These are phyloP conservation scores for Polytolypa hystricis DNA, from an alignment of 2,329 filamentous ascomycete genomes.

Conservation along the genomic window DNA sequence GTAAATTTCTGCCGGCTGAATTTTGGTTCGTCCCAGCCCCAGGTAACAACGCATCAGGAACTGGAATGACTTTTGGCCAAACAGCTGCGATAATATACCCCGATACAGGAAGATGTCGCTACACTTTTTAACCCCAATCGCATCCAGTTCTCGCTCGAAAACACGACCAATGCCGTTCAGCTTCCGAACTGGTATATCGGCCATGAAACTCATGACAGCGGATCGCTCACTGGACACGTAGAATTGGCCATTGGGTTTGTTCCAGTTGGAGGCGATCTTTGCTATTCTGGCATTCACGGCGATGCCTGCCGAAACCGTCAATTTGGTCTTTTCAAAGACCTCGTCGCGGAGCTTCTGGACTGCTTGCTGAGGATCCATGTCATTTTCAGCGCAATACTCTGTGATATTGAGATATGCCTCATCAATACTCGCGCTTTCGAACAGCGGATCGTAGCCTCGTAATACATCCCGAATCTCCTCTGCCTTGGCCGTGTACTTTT, in stretches of 20 bases:
- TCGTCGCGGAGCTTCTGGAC: constrained; percentile 69
- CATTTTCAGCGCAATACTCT: constrained; percentile 61
- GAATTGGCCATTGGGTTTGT: constrained; percentile 94
- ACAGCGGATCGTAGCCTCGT: constrained; percentile 76
- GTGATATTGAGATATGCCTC: constrained; percentile 96
- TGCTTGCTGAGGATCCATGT: constrained; percentile 58
- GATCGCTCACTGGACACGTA: constrained; percentile 58
- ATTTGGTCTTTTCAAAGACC: constrained; percentile 61
- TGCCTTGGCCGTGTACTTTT: constrained; percentile 85
- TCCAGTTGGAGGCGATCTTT: constrained; percentile 90
- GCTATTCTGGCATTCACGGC: constrained; percentile 86
- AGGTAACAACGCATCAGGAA: constrained; percentile 79
- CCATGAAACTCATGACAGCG: constrained; percentile 78
- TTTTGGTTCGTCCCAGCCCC: constrained; percentile 71
- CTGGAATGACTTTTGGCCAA: constrained; percentile 81
- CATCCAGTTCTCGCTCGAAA: constrained; percentile 78
- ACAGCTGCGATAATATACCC: constrained; percentile 62
- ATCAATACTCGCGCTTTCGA: constrained; percentile 89
- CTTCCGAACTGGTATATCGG: constrained; percentile 69
- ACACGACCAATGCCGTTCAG: constrained; percentile 94
- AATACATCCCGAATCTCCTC: constrained; percentile 74
- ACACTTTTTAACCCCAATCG: constrained; percentile 77
- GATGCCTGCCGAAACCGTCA: constrained; percentile 90
- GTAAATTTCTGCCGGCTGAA: constrained; percentile 79
- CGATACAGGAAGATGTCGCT: constrained; percentile 75